A percentile compares a stretch with the other conserved stretches of the same genome.
Conservation (phyloP, 371 early-diverging fungal species). For the Mucor velutinosus region DNA sequence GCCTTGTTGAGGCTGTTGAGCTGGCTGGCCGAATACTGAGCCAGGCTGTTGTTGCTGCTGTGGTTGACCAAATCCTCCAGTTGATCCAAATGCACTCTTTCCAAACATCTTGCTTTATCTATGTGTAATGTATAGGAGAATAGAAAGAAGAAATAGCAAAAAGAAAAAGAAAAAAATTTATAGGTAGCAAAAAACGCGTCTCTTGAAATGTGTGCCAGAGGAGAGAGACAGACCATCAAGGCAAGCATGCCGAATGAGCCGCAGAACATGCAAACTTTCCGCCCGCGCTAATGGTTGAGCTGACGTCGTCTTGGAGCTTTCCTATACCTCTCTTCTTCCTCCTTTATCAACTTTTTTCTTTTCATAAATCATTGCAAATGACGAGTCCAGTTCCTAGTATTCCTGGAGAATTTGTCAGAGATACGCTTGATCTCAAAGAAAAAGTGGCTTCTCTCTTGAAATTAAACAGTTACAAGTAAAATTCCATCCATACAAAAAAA, state of each 20-base stretch:
- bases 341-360: not conserved
- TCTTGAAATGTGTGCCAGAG: not conserved
- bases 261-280: not conserved
- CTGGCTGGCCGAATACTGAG: constrained; percentile 50
- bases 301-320: not conserved
- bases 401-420: constrained; percentile 47
- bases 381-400: constrained; percentile 45
- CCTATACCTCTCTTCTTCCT: not conserved
- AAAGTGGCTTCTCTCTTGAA: constrained; percentile 40
- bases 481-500: not conserved
- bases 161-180: constrained; percentile 3
- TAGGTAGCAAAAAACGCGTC: constrained; percentile 2
- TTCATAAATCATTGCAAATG: constrained; percentile 18
- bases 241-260: not conserved
- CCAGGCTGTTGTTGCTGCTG: constrained; percentile 43
- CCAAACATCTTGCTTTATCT: constrained; percentile 36
- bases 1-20: constrained; percentile 38
- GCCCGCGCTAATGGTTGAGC: not conserved
- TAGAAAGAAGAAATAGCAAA: not conserved
- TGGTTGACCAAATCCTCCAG: constrained; percentile 62
- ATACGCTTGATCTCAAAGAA: constrained; percentile 31
- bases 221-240: too few species aligned
- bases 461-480: constrained; percentile 46
- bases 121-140: not conserved
- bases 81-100: constrained; percentile 42